Base-by-base conservation (phyloP, 371 early-diverging fungal species). In the Haplosporangium sp. region DNA sequence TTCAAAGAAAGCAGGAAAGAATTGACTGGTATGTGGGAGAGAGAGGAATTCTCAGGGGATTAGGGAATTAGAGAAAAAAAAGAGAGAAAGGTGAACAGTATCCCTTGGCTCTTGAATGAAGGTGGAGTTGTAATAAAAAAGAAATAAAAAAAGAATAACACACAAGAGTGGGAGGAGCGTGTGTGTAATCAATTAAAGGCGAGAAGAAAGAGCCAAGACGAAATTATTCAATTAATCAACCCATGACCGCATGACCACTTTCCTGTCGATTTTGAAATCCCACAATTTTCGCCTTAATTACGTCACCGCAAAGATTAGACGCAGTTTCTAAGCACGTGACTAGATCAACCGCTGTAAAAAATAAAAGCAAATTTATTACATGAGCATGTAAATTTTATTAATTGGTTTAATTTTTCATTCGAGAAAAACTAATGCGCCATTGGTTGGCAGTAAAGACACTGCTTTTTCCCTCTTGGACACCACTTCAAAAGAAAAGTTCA, bases 371-470 rank as follows among this genome's bases (percentile, higher is more conserved):
- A 1, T 10, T 10, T 15, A 45, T 45, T 45, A 15, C 10, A 10
- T 11, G 44, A 44, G 44, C 1, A 27, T 45, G 45, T 45, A 8
- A 45, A 45, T 10, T 13, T 45, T 15, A 45, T 45, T 45, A 4
- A 10, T 45, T 50, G 6, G 6, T 50, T 47, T 13, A 3, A 10
- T 47, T 15, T 15, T 15, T 47, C 13, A 10, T 9, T 47, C 13
- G 50, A 50, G 15, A 10, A 45, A 45, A 34, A 55, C 20, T 55
- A 55, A 69, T 61, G 69, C 62, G 27, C 47, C 61, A 61, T 70
- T 70, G 71, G 57, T 40, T 63, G 44, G 39, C 64, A 70, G 39
- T 70, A 19, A 64, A 50, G 45, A 42, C 53, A 56, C 58, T 20
- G 35, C n/a, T 55, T 55, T 11, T 5, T 19, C 42, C 34, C 47